These are phyloP conservation scores for Mycoemilia scoparia DNA, from an alignment of 192 early-diverging fungal species.

Conservation along the genomic window DNA sequence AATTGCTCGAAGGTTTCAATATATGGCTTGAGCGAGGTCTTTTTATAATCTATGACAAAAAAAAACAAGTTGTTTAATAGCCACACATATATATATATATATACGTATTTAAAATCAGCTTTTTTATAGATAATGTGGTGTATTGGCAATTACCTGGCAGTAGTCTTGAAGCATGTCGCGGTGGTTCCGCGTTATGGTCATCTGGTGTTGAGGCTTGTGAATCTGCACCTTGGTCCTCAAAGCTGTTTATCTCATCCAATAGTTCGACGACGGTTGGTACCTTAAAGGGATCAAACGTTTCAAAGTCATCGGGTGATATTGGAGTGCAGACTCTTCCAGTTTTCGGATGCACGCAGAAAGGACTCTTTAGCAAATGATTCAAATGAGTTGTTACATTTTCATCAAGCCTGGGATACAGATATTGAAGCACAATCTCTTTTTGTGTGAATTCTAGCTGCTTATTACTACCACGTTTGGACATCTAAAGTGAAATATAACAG, in stretches of 20 bases:
- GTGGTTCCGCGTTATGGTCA: slow-evolving; percentile 25
- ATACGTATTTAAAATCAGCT: no score
- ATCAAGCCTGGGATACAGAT: slow-evolving; percentile 83
- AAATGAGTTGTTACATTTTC: slow-evolving; percentile 76
- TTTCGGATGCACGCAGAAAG: slow-evolving; percentile 93
- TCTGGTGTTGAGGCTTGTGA: slow-evolving; percentile 6
- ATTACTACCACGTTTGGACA: slow-evolving; percentile 11
- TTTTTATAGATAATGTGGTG: no score
- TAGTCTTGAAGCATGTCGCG: no score
- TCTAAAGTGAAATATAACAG: slow-evolving; percentile 3
- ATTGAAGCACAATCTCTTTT: slow-evolving; percentile 75
- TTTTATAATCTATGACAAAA: background rate
- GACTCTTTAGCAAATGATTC: slow-evolving; percentile 90
- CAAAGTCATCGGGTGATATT: slow-evolving; percentile 53
- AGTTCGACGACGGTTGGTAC: slow-evolving; percentile 59
- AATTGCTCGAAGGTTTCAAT: slow-evolving; percentile 50
- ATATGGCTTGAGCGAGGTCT: slow-evolving; percentile 37
- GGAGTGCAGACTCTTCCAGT: slow-evolving; percentile 94
- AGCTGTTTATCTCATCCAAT: slow-evolving; percentile 45
- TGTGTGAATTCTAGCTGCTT: slow-evolving; percentile 18
- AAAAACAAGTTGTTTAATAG: background rate
- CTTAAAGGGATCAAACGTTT: slow-evolving; percentile 61
- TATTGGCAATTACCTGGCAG: no score
- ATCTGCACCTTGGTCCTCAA: slow-evolving; percentile 10
- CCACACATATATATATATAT: background rate